phyloP scores from a whole-genome alignment of 345 rosid genomes.

The Corchorus olitorius region DNA sequence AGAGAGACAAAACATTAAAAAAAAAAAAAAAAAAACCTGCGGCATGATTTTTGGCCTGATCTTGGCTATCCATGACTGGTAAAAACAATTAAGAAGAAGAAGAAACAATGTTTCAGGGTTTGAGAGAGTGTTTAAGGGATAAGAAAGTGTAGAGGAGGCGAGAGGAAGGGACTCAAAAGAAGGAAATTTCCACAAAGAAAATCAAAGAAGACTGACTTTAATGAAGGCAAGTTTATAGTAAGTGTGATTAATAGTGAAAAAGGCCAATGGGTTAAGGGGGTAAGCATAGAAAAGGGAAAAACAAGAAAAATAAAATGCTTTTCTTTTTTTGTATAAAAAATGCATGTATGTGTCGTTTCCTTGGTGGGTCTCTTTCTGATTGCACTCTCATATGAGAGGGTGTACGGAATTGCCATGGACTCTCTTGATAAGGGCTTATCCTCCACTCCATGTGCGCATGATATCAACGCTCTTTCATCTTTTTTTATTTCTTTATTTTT shows the following conservation, averaged over 20 bases:
- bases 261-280: neutral
- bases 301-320: neutral
- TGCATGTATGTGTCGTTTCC: neutral
- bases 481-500: neutral
- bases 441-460: neutral
- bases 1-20: neutral
- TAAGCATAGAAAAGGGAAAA: neutral
- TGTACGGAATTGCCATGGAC: conserved; percentile 7
- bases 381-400: too few relatives aligned
- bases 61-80: conserved; percentile 11
- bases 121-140: neutral
- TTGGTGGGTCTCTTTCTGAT: neutral
- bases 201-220: neutral
- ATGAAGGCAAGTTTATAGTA: neutral
- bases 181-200: neutral
- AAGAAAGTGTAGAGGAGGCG: neutral
- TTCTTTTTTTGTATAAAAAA: neutral
- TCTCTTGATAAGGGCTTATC: conserved; percentile 2
- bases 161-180: neutral
- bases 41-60: conserved; percentile 1
- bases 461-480: neutral
- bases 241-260: neutral
- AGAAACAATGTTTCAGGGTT: neutral
- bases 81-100: neutral
- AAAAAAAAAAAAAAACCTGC: neutral